phyloP scores from a whole-genome alignment of 495 filamentous ascomycete species.

The Lepraria neglecta region DNA sequence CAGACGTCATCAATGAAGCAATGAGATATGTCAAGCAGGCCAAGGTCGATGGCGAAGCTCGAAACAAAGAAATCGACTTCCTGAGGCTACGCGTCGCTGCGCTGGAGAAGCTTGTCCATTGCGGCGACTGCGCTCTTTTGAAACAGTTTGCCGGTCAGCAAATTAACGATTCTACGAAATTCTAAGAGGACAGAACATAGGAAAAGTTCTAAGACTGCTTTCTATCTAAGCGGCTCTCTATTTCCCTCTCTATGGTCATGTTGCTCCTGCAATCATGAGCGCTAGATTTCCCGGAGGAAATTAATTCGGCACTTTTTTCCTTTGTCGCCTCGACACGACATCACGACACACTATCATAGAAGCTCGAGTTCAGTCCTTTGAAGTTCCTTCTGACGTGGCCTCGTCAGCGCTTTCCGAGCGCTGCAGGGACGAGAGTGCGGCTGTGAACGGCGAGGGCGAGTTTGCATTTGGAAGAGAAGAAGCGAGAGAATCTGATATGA shows the following conservation, averaged over 20 bases:
- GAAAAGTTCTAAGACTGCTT: background rate
- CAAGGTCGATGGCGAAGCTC: conserved; percentile 1
- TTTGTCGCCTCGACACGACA: no score
- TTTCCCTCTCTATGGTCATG: background rate
- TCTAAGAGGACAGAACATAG: background rate
- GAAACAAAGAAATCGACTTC: conserved; percentile 5
- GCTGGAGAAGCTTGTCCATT: conserved; percentile 12
- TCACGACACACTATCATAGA: no score
- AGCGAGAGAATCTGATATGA: no score
- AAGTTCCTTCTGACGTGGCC: no score
- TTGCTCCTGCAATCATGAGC: background rate
- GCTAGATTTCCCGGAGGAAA: no score
- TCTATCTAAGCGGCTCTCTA: background rate
- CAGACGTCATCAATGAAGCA: conserved; percentile 12
- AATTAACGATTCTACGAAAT: background rate
- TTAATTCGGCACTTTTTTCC: no score
- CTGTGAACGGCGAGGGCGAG: no score
- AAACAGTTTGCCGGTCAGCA: conserved; percentile 7
- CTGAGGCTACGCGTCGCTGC: conserved; percentile 9
- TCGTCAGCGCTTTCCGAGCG: no score
- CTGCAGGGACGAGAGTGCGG: no score
- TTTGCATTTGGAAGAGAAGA: no score
- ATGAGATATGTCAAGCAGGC: conserved; percentile 17
- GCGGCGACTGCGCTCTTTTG: conserved; percentile 7
- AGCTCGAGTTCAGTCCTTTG: no score